Evolutionary conservation across 2,329 filamentous ascomycete genomes (phyloP).

Genomic region (Cladosporium sp.): DNA sequence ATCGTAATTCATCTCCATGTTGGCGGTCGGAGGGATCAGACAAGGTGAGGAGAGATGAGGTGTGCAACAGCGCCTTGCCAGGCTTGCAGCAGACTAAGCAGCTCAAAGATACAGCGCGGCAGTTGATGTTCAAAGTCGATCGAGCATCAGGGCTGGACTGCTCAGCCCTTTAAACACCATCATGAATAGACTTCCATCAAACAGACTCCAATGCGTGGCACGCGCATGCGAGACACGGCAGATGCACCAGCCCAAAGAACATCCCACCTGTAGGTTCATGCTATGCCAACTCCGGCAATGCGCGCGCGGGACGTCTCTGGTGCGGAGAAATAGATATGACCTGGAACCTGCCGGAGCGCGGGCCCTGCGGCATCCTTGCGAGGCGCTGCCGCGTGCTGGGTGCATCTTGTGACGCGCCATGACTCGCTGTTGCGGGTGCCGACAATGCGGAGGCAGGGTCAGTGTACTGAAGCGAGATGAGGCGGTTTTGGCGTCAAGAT

Average conservation of each 20-base stretch:
- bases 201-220: background rate
- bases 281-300: background rate
- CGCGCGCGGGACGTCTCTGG: background rate
- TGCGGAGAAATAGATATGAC: background rate
- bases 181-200: too few relatives aligned
- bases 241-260: background rate
- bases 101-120: too few relatives aligned
- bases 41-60: too few relatives aligned
- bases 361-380: background rate
- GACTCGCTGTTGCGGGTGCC: background rate
- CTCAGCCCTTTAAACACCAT: too few relatives aligned
- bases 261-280: background rate
- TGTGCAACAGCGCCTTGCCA: too few relatives aligned
- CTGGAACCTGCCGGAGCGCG: background rate
- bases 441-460: too few relatives aligned
- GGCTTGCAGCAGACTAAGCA: too few relatives aligned
- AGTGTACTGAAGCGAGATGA: too few relatives aligned
- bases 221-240: background rate
- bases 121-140: too few relatives aligned
- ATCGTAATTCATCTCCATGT: conserved; percentile 46
- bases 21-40: conserved; percentile 7
- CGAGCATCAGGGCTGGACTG: too few relatives aligned
- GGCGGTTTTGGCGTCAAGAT: too few relatives aligned
- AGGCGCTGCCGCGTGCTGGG: background rate
- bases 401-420: background rate